Conservation (phyloP, 2,329 filamentous ascomycete genomes). For the Fusarium hostae region DNA sequence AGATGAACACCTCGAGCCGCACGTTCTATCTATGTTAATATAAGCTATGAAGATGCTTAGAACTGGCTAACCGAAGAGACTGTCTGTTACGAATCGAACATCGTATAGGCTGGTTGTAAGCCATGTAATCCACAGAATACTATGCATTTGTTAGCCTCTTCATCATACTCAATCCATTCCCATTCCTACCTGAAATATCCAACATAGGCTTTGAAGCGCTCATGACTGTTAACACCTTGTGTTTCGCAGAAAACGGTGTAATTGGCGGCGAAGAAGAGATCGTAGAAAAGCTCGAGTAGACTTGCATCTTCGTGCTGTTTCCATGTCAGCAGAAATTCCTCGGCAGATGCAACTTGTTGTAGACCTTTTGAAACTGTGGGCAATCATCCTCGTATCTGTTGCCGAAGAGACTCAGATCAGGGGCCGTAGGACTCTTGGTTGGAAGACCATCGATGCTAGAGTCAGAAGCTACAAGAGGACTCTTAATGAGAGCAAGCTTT, state of each 20-base stretch:
- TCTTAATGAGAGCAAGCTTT: constrained; percentile 49
- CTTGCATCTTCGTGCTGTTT: constrained; percentile 51
- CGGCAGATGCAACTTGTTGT: not conserved
- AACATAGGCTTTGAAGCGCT: constrained; percentile 50
- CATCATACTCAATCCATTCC: rapidly evolving
- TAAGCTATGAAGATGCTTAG: rapidly evolving
- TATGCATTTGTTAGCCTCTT: constrained; percentile 20
- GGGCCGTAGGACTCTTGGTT: not conserved
- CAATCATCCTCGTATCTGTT: constrained; percentile 39
- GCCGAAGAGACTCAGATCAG: constrained; percentile 41
- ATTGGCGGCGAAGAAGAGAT: constrained; percentile 65
- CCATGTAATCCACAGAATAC: constrained; percentile 76
- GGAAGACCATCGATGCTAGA: constrained; percentile 17
- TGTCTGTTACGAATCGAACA: constrained; percentile 73
- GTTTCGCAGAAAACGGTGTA: constrained; percentile 66
- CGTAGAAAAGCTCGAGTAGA: constrained; percentile 53
- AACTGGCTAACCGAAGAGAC: constrained; percentile 60
- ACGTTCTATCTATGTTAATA: constrained; percentile 53
- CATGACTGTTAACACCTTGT: constrained; percentile 47
- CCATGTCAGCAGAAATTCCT: not conserved
- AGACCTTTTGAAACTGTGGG: constrained; percentile 44
- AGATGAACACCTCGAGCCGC: constrained; percentile 68
- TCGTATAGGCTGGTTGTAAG: constrained; percentile 72
- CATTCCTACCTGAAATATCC: constrained; percentile 50
- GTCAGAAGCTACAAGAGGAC: constrained; percentile 42